Evolutionary conservation across 163 green algal genomes (phyloP), one percentile per base, ranked within the genome.

Genomic region (Smithsoniella earleae): DNA sequence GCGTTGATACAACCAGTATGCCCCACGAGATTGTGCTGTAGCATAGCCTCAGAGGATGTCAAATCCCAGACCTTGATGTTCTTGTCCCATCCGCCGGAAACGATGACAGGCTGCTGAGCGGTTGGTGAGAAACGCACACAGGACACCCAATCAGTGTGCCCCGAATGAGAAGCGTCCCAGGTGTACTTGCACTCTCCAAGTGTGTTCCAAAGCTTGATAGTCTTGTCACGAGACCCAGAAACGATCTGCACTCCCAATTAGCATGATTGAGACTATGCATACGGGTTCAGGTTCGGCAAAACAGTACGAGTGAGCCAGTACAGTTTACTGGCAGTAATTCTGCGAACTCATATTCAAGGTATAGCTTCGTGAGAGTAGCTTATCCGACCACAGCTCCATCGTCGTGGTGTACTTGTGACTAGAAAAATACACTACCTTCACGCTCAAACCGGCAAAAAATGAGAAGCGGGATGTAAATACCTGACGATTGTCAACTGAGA

Each of bases 171-270:
- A 37, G 54, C 69, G 64, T 79, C 86, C 66, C 98, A 96, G 40
- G 89, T 97, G 91, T 96, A 98, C 88, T 99, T 99, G 91, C 94
- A 99, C 90, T 99, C 94, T 63, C 92, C 94, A 46, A 99, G 84
- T n/a, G 94, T 98, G 90, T 99, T 99, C 94, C 94, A 99, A 80
- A 98, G 90, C 86, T 96, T 96, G 87, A 99, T 98, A 74, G 88
- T 97, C 85, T 93, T 95, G 87, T 99, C 94, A 52, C 93, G 90
- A 6, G 90, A 92, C 58, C 91, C 94, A 25, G 90, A 97, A 77
- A 99, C 92, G 77, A 99, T 99, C 89, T 95, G 86, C 73, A 44
- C n/a, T 64, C 43, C 16, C 43, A 54, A 54, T 27, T 18, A 54
- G 18, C 16, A 27, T 54, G 43, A 54, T 18, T 18, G 43, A 54